A percentile compares a stretch with the other conserved stretches of the same genome.
These are phyloP conservation scores for Neurospora intermedia DNA, from an alignment of 495 filamentous ascomycete genomes.

Conservation along the genomic window DNA sequence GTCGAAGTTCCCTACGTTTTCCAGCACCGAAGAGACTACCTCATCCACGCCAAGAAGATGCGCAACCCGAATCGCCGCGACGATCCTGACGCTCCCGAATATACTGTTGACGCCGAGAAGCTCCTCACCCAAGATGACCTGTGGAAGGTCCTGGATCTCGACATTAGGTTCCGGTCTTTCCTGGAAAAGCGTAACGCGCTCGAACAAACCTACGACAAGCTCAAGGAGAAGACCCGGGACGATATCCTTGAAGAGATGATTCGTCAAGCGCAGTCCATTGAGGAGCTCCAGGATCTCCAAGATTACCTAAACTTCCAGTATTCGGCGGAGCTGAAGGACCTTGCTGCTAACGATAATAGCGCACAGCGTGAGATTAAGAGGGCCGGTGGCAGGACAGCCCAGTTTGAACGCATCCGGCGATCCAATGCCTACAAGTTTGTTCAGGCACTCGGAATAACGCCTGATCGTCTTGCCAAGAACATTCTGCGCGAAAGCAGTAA, in stretches of 20 bases:
- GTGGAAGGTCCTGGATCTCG: slow-evolving; percentile 88
- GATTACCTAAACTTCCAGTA: slow-evolving; percentile 97
- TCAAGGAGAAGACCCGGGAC: slow-evolving; percentile 50
- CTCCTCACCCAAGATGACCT: slow-evolving; percentile 85
- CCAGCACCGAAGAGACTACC: slow-evolving; percentile 94
- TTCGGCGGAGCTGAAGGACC: slow-evolving; percentile 66
- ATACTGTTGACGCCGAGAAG: slow-evolving; percentile 71
- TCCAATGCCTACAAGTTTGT: slow-evolving; percentile 73
- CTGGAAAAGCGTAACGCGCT: slow-evolving; percentile 80
- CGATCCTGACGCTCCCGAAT: slow-evolving; percentile 54
- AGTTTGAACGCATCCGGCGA: slow-evolving; percentile 75
- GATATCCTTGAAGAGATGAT: slow-evolving; percentile 70
- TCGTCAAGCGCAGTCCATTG: slow-evolving; percentile 62
- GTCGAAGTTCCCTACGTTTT: slow-evolving; percentile 96
- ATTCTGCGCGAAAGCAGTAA: slow-evolving; percentile 65
- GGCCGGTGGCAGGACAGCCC: slow-evolving; percentile 59
- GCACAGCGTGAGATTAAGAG: slow-evolving; percentile 46
- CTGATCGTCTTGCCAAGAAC: slow-evolving; percentile 79
- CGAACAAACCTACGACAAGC: slow-evolving; percentile 61
- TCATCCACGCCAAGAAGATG: slow-evolving; percentile 81
- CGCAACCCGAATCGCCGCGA: slow-evolving; percentile 44
- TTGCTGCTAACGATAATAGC: slow-evolving; percentile 47
- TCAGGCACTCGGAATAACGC: slow-evolving; percentile 78
- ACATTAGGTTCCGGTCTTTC: slow-evolving; percentile 85
- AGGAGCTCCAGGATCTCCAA: slow-evolving; percentile 91